Evolutionary conservation across 306 rosid species (phyloP).

Genomic region (Casuarina cunninghamiana): DNA sequence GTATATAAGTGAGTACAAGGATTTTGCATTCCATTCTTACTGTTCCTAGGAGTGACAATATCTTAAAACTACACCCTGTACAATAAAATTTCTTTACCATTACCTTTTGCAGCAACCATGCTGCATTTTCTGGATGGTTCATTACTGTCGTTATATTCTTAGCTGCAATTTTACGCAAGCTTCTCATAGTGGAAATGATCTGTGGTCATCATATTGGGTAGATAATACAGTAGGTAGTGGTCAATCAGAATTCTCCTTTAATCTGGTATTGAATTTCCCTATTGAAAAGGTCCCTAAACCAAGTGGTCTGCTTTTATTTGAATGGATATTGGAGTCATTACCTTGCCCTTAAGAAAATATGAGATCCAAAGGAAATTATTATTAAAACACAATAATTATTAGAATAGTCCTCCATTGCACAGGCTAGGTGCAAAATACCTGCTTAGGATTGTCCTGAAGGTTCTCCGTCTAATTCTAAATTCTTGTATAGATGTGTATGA

Average conservation of each 20-base stretch:
- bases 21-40: not conserved
- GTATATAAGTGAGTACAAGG: constrained; percentile 72
- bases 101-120: constrained; percentile 65
- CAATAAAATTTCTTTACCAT: constrained; percentile 1
- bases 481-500: not conserved
- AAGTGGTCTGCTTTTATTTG: not conserved
- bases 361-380: not conserved
- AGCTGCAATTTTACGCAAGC: constrained; percentile 92
- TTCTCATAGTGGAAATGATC: constrained; percentile 92
- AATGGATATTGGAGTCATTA: not conserved
- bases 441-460: not conserved
- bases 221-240: constrained; percentile 59
- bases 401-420: not conserved
- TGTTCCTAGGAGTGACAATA: constrained; percentile 4
- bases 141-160: constrained; percentile 62
- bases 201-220: constrained; percentile 95
- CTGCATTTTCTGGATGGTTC: constrained; percentile 72
- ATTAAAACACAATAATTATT: too few species aligned
- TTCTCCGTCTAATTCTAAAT: not conserved
- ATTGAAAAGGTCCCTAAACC: not conserved
- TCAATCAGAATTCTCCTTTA: constrained; percentile 64
- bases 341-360: not conserved
- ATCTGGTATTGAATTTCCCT: constrained; percentile 56
- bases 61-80: not conserved
- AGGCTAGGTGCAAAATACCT: not conserved